Base-by-base conservation (phyloP, 371 early-diverging fungal species). In the Zychaea mexicana region DNA sequence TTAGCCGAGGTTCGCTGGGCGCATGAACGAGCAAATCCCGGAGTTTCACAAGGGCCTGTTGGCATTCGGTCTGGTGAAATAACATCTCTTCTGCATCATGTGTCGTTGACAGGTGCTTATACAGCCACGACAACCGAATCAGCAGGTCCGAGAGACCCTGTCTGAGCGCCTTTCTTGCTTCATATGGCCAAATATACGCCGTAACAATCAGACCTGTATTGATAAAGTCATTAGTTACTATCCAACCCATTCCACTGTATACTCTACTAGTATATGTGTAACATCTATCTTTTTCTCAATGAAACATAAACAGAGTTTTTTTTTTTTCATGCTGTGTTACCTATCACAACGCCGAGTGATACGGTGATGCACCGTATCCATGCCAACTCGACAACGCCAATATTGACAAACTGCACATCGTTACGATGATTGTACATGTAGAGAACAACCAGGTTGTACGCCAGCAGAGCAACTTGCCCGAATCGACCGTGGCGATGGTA, bases 1-100 rank as follows among this genome's bases (percentile, higher is more conserved):
- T 92, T 26, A 93, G 70, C 54, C 94, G 85, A 2, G 95, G 95
- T 69, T 94, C 95, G 54, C 91, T 90, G 2, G 85, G 85, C 9
- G 94, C 91, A 38, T 90, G 82, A 3, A 63, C 68, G 12, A 94
- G 69, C 5, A 94, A 75, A 2, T 74, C 78, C 13, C 80, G 85
- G 7, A 92, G 77, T 33, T 77, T 72, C n/a, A 92, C 65, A 22
- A 77, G 64, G 0, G 69, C 69, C 62, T 73, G 63, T 3, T 67
- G 61, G 19, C 73, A 74, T 61, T 73, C 60, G 2, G 72, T 67
- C 30, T n/a, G 71, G 60, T 52, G 72, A 59, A 28, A 38, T 6
- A 61, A 46, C 15, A 21, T 45, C 26, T 60, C 52, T 61, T 66
- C 46, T 46, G 61, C 24, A 60, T 64, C 47, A 38, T 59, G 59